A percentile compares a stretch with the other conserved stretches of the same genome.
phyloP scores from a whole-genome alignment of 768 basidiomycete genomes.

The Termitomyces sp. region DNA sequence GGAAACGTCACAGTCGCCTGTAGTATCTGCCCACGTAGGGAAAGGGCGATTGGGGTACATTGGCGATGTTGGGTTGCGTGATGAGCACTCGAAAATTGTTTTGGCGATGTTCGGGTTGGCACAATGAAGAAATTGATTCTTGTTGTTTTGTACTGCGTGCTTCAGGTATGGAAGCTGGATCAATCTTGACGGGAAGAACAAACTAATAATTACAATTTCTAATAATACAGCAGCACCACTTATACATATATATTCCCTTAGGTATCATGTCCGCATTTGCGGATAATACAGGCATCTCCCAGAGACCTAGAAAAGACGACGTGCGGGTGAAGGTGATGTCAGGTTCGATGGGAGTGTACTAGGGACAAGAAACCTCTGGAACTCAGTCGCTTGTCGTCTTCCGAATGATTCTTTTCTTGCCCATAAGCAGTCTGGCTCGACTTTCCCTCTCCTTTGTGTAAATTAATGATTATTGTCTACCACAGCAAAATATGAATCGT shows the following conservation, averaged over 20 bases:
- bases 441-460: not conserved
- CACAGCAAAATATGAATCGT: not conserved
- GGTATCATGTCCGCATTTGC: not conserved
- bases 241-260: not conserved
- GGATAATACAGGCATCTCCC: not conserved
- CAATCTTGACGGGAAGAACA: not conserved
- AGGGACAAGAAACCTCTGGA: not conserved
- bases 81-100: conserved; percentile 21
- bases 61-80: conserved; percentile 27
- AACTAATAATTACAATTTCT: conserved; percentile 1
- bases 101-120: conserved; percentile 28
- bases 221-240: not conserved
- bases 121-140: not conserved
- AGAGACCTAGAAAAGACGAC: not conserved
- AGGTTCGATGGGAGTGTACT: not conserved
- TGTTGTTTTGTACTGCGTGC: not conserved
- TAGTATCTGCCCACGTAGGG: conserved; percentile 20
- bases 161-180: not conserved
- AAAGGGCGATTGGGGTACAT: conserved; percentile 29
- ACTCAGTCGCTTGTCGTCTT: not conserved
- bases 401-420: conserved; percentile 1
- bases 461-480: not conserved
- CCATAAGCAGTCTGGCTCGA: not conserved
- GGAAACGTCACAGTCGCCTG: conserved; percentile 19
- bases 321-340: not conserved